Percentiles rank a stretch among this genome's conserved stretches.
Evolutionary conservation across 306 rosid genomes (phyloP).

Genomic region (Vachellia collinsii): DNA sequence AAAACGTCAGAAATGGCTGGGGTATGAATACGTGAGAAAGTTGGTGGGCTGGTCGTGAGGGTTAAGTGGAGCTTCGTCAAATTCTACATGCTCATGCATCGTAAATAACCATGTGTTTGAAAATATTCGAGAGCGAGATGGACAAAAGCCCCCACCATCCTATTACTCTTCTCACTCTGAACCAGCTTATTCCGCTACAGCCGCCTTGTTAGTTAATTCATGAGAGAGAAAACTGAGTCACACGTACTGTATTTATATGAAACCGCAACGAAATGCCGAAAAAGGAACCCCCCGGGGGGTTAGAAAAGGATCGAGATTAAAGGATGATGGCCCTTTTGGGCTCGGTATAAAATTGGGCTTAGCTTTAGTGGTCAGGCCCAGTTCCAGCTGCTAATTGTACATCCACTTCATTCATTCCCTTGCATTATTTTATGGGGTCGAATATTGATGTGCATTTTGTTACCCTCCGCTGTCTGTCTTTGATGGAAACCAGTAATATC

Average conservation of each 20-base stretch:
- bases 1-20: constrained; percentile 44
- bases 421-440: constrained; percentile 3
- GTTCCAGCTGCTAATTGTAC: neutral
- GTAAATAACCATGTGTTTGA: constrained; percentile 17
- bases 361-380: neutral
- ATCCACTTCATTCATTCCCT: constrained; percentile 1
- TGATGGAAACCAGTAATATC: neutral
- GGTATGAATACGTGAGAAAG: constrained; percentile 7
- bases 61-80: constrained; percentile 38
- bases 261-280: too few relatives aligned
- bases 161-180: neutral
- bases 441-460: neutral
- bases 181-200: too few relatives aligned
- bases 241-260: neutral
- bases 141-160: neutral
- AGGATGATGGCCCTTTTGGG: neutral
- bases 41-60: constrained; percentile 3
- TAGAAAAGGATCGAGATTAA: neutral
- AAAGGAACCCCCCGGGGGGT: neutral
- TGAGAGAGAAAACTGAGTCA: neutral
- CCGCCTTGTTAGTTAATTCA: too few relatives aligned
- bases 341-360: neutral
- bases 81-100: constrained; percentile 33
- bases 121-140: neutral
- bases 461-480: neutral